Percentiles rank a stretch among this genome's conserved stretches.
phyloP scores from a whole-genome alignment of 2,329 filamentous ascomycete species.

The Parastagonospora nodorum region DNA sequence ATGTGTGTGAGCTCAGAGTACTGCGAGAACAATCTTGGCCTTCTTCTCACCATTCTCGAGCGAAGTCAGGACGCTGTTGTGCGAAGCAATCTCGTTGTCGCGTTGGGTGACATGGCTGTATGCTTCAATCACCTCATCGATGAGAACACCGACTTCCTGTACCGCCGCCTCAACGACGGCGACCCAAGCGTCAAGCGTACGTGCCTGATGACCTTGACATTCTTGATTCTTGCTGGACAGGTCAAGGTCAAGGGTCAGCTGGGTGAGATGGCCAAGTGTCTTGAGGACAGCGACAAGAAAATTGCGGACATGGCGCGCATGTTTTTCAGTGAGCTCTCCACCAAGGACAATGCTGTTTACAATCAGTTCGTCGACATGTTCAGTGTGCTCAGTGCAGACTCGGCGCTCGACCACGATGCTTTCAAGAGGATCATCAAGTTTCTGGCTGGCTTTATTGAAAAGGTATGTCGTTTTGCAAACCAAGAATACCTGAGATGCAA shows the following conservation, averaged over 20 bases:
- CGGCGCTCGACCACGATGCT: constrained; percentile 79
- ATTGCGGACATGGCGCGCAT: constrained; percentile 93
- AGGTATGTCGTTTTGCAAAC: constrained; percentile 62
- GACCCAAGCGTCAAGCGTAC: constrained; percentile 94
- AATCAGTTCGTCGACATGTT: constrained; percentile 99
- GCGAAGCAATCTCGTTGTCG: constrained; percentile 94
- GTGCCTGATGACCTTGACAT: constrained; percentile 97
- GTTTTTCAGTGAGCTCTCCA: constrained; percentile 98
- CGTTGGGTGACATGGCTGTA: constrained; percentile 97
- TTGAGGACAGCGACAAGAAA: constrained; percentile 93
- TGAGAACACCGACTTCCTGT: constrained; percentile 98
- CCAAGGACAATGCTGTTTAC: constrained; percentile 98
- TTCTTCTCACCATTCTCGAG: constrained; percentile 98
- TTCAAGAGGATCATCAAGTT: constrained; percentile 90
- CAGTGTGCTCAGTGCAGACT: constrained; percentile 83
- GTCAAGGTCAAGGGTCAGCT: constrained; percentile 99
- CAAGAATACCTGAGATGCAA: background rate
- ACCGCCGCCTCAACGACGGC: constrained; percentile 85
- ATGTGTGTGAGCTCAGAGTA: constrained; percentile 99
- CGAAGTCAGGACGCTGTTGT: constrained; percentile 90
- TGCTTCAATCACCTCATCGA: constrained; percentile 99
- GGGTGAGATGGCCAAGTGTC: constrained; percentile 98
- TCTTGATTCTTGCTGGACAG: constrained; percentile 94
- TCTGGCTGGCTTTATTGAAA: constrained; percentile 93
- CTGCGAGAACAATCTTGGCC: constrained; percentile 87